Evolutionary conservation across 202 grass and related monocot genomes (phyloP).

Genomic region (Musa balbisiana): DNA sequence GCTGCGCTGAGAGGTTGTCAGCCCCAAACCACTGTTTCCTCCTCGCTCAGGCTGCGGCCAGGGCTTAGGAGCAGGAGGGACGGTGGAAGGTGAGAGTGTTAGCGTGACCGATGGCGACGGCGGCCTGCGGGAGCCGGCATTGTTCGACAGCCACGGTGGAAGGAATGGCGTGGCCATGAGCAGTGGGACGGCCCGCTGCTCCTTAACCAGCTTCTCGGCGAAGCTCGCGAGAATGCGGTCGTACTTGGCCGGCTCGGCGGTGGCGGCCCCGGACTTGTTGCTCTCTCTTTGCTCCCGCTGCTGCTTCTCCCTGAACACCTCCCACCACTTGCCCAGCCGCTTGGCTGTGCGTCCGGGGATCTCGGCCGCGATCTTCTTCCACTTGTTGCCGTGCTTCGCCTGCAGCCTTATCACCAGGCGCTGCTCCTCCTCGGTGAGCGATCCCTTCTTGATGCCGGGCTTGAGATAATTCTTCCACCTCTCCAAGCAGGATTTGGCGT

Average conservation of each 20-base stretch:
- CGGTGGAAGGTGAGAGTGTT: constrained; percentile 51
- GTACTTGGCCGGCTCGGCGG: constrained; percentile 57
- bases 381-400: constrained; percentile 99
- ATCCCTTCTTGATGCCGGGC: constrained; percentile 83
- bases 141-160: constrained; percentile 71
- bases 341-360: constrained; percentile 79
- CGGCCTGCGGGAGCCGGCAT: constrained; percentile 19
- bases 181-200: constrained; percentile 31
- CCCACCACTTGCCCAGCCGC: constrained; percentile 97
- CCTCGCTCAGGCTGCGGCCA: constrained; percentile 21
- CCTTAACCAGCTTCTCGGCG: constrained; percentile 84
- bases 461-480: constrained; percentile 99
- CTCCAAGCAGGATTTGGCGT: constrained; percentile 95
- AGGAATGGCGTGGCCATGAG: constrained; percentile 74
- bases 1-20: constrained; percentile 2
- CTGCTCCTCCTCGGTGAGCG: constrained; percentile 88
- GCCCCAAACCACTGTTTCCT: background rate
- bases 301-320: constrained; percentile 98
- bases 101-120: constrained; percentile 72
- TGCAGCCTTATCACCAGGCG: constrained; percentile 69
- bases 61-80: constrained; percentile 18
- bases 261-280: constrained; percentile 29
- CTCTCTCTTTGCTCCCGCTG: constrained; percentile 54
- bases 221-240: constrained; percentile 92
- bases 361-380: constrained; percentile 94